Conservation (phyloP, 2,329 filamentous ascomycete species). For the Aspergillus brasiliensis region DNA sequence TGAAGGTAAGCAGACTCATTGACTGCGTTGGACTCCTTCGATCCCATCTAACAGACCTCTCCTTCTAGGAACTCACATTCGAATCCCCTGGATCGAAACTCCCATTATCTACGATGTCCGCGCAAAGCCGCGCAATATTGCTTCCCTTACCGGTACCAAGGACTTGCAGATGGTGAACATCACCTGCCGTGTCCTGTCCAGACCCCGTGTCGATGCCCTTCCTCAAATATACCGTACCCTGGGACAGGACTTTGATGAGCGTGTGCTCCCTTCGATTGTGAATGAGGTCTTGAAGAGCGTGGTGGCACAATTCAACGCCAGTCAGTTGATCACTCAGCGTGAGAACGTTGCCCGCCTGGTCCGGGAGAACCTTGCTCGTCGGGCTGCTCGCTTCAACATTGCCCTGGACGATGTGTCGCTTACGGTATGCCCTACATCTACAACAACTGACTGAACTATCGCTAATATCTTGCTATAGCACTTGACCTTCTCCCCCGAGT, state of each 20-base stretch:
- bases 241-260: constrained; percentile 94
- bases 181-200: constrained; percentile 96
- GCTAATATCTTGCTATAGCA: constrained; percentile 48
- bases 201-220: constrained; percentile 82
- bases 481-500: constrained; percentile 69
- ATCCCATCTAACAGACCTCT: not conserved
- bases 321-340: constrained; percentile 97
- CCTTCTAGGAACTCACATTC: constrained; percentile 79
- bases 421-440: constrained; percentile 63
- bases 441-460: no score
- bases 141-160: constrained; percentile 96
- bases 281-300: constrained; percentile 99
- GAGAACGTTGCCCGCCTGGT: constrained; percentile 93
- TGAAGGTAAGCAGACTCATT: constrained; percentile 67
- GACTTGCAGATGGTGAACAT: constrained; percentile 99
- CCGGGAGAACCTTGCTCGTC: constrained; percentile 85
- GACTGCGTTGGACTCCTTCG: constrained; percentile 13
- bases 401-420: constrained; percentile 95
- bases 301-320: constrained; percentile 97
- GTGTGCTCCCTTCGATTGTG: constrained; percentile 93
- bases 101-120: constrained; percentile 97
- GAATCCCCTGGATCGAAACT: constrained; percentile 96
- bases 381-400: constrained; percentile 96
- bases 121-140: constrained; percentile 94
- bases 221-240: constrained; percentile 97